Conservation (phyloP, 139 green algal genomes). For the Coccomyxa sp. region DNA sequence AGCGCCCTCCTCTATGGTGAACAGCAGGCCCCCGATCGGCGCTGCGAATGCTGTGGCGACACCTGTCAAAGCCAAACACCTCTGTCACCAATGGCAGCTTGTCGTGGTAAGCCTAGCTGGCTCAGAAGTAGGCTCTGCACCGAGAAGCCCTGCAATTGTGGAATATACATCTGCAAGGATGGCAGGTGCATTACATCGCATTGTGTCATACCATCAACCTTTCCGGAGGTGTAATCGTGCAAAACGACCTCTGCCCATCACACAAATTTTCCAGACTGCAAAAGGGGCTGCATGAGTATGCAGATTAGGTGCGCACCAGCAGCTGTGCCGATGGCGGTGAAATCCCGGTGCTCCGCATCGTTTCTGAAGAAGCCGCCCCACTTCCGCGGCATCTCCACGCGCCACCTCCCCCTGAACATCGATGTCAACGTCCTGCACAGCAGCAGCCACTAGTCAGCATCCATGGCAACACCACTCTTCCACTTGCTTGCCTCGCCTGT, state of each 20-base stretch:
- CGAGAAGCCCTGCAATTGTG: background rate
- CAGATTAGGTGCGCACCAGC: slow-evolving; percentile 8
- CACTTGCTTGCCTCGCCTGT: too few relatives aligned
- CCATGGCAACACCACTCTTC: background rate
- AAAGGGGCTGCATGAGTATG: background rate
- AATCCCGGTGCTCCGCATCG: slow-evolving; percentile 61
- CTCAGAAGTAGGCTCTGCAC: too few relatives aligned
- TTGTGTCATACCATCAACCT: too few relatives aligned
- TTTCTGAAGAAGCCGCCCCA: slow-evolving; percentile 54
- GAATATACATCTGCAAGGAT: background rate
- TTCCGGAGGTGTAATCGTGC: too few relatives aligned
- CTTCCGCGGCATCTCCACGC: slow-evolving; percentile 7
- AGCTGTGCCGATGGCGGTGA: slow-evolving; percentile 60
- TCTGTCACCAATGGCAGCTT: background rate
- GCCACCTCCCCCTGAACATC: slow-evolving; percentile 13
- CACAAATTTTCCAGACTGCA: background rate
- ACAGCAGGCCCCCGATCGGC: slow-evolving; percentile 69
- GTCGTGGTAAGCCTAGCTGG: background rate
- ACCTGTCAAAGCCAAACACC: slow-evolving; percentile 10
- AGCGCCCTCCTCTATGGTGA: slow-evolving; percentile 83
- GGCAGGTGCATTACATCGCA: too few relatives aligned
- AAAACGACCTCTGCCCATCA: too few relatives aligned
- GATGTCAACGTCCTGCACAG: slow-evolving; percentile 13
- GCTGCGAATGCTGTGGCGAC: slow-evolving; percentile 66
- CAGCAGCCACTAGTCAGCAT: background rate